Base-by-base conservation (phyloP, 768 basidiomycete genomes). In the Lactifluus rugatus region DNA sequence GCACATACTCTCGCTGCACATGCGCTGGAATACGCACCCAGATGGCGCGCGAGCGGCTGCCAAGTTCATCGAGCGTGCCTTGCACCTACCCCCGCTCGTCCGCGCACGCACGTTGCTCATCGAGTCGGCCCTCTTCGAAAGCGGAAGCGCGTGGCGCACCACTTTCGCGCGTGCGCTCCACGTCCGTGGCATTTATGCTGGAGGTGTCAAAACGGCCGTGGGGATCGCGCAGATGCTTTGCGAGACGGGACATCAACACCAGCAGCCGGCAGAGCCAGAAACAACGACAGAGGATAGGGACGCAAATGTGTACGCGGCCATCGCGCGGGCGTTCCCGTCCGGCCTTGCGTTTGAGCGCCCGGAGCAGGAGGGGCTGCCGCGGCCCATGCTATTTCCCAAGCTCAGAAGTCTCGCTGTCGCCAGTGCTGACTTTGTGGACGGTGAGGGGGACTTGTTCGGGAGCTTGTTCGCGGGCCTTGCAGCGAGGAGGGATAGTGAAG, bases 341-440 rank as follows among this genome's bases (percentile, higher is more conserved):
- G 34, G 48, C 34, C 21, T 59, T 5, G 32, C 34, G 7, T 49
- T 59, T 45, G 53, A 42, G 28, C 58, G 53, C 25, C 58, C 58
- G 1, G 32, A 31, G 8, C 31, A 31, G 4, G 58, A 26, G 17
- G 28, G 34, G 48, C 53, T 14, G 7, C 19, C 48, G 16, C 53
- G 5, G 11, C 53, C 5, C 7, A 31, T 41, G 1, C 37, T 54
- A 14, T 54, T 59, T 45, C 58, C 58, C 21, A 54, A 31, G 7
- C 53, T 59, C 42, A 49, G 42, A 37, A 53, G 58, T 23, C 53
- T 59, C 16, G 53, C 58, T 10, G 54, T 59, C 26, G 58, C 58
- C 7, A 16, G 34, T 16, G 58, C 52, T 11, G 46, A 59, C 36
- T 54, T 59, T 50, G 41, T 34, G 48, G 19, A 54, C 19, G 26